Evolutionary conservation across 306 rosid species (phyloP).

Genomic region (Glycyrrhiza uralensis): DNA sequence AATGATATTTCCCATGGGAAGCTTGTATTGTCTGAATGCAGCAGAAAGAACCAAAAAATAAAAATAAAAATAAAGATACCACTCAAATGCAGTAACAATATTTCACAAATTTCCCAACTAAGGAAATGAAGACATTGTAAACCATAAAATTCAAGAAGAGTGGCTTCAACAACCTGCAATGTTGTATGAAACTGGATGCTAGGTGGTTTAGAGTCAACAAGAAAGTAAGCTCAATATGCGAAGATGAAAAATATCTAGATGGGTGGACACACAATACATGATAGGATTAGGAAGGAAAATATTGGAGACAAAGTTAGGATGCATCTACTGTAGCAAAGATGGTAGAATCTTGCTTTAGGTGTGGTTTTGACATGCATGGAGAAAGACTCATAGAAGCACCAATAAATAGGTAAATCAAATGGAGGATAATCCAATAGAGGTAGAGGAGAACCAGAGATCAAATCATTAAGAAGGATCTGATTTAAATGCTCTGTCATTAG

Average conservation of each 20-base stretch:
- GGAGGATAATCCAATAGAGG: background rate
- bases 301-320: background rate
- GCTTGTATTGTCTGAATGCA: conserved; percentile 74
- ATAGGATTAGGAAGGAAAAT: background rate
- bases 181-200: background rate
- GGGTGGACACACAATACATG: background rate
- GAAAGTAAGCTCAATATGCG: background rate
- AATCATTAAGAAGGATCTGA: background rate
- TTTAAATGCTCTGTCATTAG: background rate
- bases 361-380: background rate
- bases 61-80: background rate
- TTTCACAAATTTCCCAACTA: background rate
- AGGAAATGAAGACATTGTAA: background rate
- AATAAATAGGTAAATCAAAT: background rate
- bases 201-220: background rate
- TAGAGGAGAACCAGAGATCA: background rate
- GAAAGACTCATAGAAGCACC: background rate
- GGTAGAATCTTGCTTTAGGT: background rate
- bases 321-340: background rate
- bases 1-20: conserved; percentile 78
- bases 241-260: background rate
- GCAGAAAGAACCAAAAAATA: conserved; percentile 6
- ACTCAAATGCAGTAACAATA: background rate
- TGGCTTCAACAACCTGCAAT: background rate
- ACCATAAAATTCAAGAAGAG: background rate